Evolutionary conservation across 83 land plant species (phyloP), one percentile per base, ranked within the genome.

Genomic region (Thuja plicata): DNA sequence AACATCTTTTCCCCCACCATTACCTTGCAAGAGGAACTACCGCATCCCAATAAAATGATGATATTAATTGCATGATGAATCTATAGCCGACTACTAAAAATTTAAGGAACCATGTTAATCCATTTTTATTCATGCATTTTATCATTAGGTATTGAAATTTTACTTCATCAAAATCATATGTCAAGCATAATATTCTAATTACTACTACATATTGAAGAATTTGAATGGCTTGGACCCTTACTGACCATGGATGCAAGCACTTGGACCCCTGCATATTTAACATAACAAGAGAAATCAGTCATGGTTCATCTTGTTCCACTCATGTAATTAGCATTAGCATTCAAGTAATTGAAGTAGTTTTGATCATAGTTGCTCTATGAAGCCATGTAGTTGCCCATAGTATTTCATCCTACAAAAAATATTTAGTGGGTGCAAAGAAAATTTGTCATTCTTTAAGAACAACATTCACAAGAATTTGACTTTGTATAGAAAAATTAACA

Each of bases 311-410:
- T n/a, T n/a, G n/a, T n/a, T n/a, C n/a, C n/a, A n/a, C n/a, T n/a
- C n/a, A n/a, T n/a, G n/a, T n/a, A n/a, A n/a, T n/a, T n/a, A n/a
- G n/a, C 88, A 88, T 91, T 91, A 9, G 90, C 82, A 11, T 41
- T 88, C 41, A 90, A 89, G 82, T 91, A 94, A 48, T 95, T 81
- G 21, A 95, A 24, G 91, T 93, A 97, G 10, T 46, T 43, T 27
- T 91, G 43, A 27, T 90, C 9, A 86, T 85, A 30, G 99, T 94
- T 80, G 96, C 98, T 13, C 92, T 89, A 57, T 92, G 79, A 43
- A 96, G 96, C 99, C 99, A 97, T 24, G 94, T 87, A 15, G 97
- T 94, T 45, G 95, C 98, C 98, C 98, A 96, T 78, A 93, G 60
- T 52, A 97, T 78, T 73, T 97, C 98, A 91, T 97, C 98, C 95